Conservation (phyloP, 1,284 basidiomycete species). For the Lentinula novae-zelandiae region DNA sequence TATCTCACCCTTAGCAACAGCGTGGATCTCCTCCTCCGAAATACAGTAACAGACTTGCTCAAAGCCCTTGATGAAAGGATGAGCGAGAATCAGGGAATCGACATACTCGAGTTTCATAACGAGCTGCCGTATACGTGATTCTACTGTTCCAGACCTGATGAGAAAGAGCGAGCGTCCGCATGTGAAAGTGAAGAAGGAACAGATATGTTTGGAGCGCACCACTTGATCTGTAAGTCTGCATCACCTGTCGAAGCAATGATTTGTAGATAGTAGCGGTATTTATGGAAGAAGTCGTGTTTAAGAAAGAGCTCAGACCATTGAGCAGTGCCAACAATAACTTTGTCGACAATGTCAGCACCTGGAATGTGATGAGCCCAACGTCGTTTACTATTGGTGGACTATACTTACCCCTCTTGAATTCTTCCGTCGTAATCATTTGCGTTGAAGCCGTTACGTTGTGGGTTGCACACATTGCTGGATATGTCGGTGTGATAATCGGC, state of each 20-base stretch:
- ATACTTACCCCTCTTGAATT: constrained; percentile 85
- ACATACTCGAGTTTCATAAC: constrained; percentile 98
- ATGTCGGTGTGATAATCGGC: constrained; percentile 99
- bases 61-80: constrained; percentile 95
- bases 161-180: constrained; percentile 7
- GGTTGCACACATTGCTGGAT: constrained; percentile 99
- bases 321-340: constrained; percentile 82
- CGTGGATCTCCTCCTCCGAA: constrained; percentile 82
- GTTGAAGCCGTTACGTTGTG: constrained; percentile 97
- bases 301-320: constrained; percentile 91
- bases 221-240: constrained; percentile 88
- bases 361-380: constrained; percentile 2
- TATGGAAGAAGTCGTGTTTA: constrained; percentile 96
- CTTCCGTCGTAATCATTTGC: constrained; percentile 94
- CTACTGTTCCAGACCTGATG: constrained; percentile 89
- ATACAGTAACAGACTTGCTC: constrained; percentile 84
- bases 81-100: constrained; percentile 87
- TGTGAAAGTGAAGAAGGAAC: constrained; percentile 9
- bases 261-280: constrained; percentile 98
- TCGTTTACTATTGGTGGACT: neutral
- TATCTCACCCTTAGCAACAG: constrained; percentile 88
- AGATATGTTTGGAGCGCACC: constrained; percentile 51
- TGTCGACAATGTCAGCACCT: constrained; percentile 93
- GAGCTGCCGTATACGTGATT: constrained; percentile 92
- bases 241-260: constrained; percentile 89